Evolutionary conservation across 2,329 filamentous ascomycete genomes (phyloP).

Genomic region (Talaromyces sp.): DNA sequence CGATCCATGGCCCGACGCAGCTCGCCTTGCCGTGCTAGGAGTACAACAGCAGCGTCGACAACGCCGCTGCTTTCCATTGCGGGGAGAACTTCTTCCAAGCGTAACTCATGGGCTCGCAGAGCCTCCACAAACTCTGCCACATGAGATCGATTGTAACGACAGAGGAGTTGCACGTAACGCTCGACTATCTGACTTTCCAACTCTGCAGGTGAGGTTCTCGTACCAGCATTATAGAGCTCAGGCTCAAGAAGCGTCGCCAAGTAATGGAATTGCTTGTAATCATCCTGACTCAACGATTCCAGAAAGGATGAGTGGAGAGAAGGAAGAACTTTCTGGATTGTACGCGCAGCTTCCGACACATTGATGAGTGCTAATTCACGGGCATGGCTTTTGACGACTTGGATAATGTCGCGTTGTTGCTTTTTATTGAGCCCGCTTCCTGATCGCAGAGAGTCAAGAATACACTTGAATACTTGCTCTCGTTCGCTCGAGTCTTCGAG

Average conservation of each 20-base stretch:
- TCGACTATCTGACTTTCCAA: slow-evolving; percentile 63
- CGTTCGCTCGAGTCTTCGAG: slow-evolving; percentile 79
- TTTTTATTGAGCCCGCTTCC: slow-evolving; percentile 59
- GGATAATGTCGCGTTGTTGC: slow-evolving; percentile 66
- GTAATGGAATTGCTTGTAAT: slow-evolving; percentile 68
- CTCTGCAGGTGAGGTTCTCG: slow-evolving; percentile 23
- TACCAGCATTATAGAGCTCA: slow-evolving; percentile 29
- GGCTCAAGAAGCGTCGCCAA: slow-evolving; percentile 70
- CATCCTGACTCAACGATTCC: slow-evolving; percentile 53
- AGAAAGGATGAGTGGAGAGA: slow-evolving; percentile 64
- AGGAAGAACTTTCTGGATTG: slow-evolving; percentile 56
- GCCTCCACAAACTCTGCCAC: slow-evolving; percentile 79
- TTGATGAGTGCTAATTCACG: slow-evolving; percentile 62
- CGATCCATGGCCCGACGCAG: slow-evolving; percentile 77
- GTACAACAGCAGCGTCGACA: slow-evolving; percentile 83
- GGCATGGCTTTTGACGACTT: slow-evolving; percentile 60
- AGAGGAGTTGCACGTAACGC: slow-evolving; percentile 85
- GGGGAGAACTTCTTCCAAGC: slow-evolving; percentile 73
- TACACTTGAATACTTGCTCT: slow-evolving; percentile 69
- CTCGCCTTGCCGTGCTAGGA: slow-evolving; percentile 85
- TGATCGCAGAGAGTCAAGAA: slow-evolving; percentile 66
- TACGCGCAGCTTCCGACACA: slow-evolving; percentile 58
- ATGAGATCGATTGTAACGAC: slow-evolving; percentile 71
- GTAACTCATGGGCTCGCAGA: slow-evolving; percentile 70
- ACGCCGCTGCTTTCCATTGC: slow-evolving; percentile 85